phyloP scores from a whole-genome alignment of 2,329 filamentous ascomycete species.

The Xylariales sp. region DNA sequence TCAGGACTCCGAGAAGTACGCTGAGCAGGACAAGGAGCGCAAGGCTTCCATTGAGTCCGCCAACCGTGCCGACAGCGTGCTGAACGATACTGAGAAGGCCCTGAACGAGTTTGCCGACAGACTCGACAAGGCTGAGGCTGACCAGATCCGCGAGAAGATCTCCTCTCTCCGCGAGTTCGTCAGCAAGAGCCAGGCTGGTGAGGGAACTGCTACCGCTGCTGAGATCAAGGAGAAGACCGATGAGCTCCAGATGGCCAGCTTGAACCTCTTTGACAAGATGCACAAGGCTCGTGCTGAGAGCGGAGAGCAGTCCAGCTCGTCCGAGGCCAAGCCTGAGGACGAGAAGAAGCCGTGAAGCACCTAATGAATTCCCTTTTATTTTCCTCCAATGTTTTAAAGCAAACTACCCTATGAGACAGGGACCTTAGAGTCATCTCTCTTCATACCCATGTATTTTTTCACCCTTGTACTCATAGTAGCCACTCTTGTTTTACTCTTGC shows the following conservation, averaged over 20 bases:
- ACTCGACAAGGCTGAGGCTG: constrained; percentile 94
- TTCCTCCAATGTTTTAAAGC: constrained; percentile 15
- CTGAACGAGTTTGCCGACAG: constrained; percentile 95
- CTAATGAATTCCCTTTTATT: constrained; percentile 6
- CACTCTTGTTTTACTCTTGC: constrained; percentile 24
- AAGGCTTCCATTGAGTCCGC: constrained; percentile 92
- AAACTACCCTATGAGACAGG: constrained; percentile 21
- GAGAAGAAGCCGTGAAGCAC: constrained; percentile 60
- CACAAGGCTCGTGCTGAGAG: constrained; percentile 85
- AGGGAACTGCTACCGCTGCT: constrained; percentile 77
- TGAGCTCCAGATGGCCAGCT: constrained; percentile 89
- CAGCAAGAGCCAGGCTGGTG: constrained; percentile 89
- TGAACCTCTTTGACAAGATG: constrained; percentile 99
- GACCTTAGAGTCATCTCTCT: constrained; percentile 29
- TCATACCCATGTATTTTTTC: constrained; percentile 37
- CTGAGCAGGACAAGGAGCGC: constrained; percentile 92
- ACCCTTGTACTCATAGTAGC: constrained; percentile 45
- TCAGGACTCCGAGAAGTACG: constrained; percentile 94
- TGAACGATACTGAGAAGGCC: constrained; percentile 98
- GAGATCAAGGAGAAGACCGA: constrained; percentile 99
- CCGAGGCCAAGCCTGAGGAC: constrained; percentile 45
- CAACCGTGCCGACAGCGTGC: constrained; percentile 93
- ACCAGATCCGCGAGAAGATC: constrained; percentile 93
- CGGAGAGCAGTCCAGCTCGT: constrained; percentile 43
- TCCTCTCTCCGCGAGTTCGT: constrained; percentile 79